Base-by-base conservation (phyloP, 768 basidiomycete genomes). In the Coprinellus micaceus region DNA sequence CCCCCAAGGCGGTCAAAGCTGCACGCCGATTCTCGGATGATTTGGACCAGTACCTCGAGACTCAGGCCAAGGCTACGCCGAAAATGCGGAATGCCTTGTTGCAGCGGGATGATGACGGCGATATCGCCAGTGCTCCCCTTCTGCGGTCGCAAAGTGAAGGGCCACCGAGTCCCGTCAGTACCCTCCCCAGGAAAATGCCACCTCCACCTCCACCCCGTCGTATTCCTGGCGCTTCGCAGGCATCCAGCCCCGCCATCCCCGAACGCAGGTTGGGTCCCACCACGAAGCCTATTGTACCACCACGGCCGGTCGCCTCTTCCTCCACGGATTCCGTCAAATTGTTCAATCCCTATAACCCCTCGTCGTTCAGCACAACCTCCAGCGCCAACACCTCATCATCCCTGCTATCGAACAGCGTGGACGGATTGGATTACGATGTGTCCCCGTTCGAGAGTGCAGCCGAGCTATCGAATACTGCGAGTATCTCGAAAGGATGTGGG, bases 371-470 rank as follows among this genome's bases (percentile, higher is more conserved):
- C 15, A 37, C 33, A 6, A 44, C n/a, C 21, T 53, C 40, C 5
- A 22, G n/a, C 49, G 52, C 25, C 9, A 19, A 36, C 10, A n/a
- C 43, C n/a, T 44, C 43, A 9, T 44, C n/a, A 17, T n/a, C 24
- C 7, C 43, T 30, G 19, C 67, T 48, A 61, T 69, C 3, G 33
- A 21, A 9, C 19, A 21, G n/a, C n/a, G 40, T 7, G 19, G 19
- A 21, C 7, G 40, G 40, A 6, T 17, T 69, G 53, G 66, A 64
- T 15, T 74, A 78, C 54, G 77, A 82, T 56, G 69, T 72, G 33
- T 86, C 85, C 46, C 85, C 87, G 22, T 89, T 89, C 58, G 85
- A 88, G 61, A 87, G 84, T 62, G 73, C 78, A 37, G 71, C 73
- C 28, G 84, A 88, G 59, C 66, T 80, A 37, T 69, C 71, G 22